phyloP scores from a whole-genome alignment of 2,329 filamentous ascomycete genomes.

The Exophiala sideris region DNA sequence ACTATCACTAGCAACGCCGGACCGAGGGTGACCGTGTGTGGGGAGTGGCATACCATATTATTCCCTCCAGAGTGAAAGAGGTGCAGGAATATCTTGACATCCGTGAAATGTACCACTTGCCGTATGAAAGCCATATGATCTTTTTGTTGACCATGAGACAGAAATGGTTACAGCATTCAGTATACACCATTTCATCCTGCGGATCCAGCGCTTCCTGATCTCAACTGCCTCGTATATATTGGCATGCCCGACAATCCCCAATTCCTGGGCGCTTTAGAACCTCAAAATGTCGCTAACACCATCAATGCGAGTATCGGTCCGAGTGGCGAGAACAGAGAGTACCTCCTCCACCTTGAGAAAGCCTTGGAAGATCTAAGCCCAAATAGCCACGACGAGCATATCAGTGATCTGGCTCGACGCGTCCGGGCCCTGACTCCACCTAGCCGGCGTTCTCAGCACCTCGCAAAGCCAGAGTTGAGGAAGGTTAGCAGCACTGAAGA shows the following conservation, averaged over 20 bases:
- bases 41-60: conserved; percentile 90
- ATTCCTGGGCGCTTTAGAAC: conserved; percentile 65
- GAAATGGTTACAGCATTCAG: conserved; percentile 90
- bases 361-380: conserved; percentile 69
- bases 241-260: conserved; percentile 90
- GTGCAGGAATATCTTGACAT: conserved; percentile 91
- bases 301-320: conserved; percentile 75
- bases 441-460: conserved; percentile 2
- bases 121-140: background rate
- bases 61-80: conserved; percentile 66
- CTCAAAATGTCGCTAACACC: conserved; percentile 51
- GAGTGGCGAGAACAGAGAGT: conserved; percentile 86
- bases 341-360: conserved; percentile 74
- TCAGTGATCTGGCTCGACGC: conserved; percentile 73
- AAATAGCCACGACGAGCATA: conserved; percentile 77
- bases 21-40: conserved; percentile 62
- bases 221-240: conserved; percentile 78
- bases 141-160: conserved; percentile 9
- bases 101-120: conserved; percentile 64
- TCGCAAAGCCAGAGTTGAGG: conserved; percentile 34
- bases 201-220: conserved; percentile 33
- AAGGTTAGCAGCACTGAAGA: conserved; percentile 53
- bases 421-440: conserved; percentile 57
- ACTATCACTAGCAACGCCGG: conserved; percentile 44
- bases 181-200: conserved; percentile 77